Base-by-base conservation (phyloP, 2,329 filamentous ascomycete genomes). In the Dothistroma pini region DNA sequence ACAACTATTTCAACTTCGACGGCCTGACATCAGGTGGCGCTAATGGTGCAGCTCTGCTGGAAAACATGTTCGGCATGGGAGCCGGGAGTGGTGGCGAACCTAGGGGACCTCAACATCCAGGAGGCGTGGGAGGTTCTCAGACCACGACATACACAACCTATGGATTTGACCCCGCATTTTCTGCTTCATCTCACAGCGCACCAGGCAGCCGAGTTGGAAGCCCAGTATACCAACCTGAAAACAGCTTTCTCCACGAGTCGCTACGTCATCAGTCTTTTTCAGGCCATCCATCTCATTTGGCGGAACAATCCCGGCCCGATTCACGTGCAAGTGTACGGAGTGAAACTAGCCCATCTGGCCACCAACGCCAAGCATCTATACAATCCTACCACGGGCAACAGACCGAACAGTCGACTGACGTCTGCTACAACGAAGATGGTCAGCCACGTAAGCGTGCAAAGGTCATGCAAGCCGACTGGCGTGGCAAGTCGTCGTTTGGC, bases 391-490 rank as follows among this genome's bases (percentile, higher is more conserved):
- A 64, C 59, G 64, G 63, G 44, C 64, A 63, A 50, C 47, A 57
- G 35, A 19, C 58, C 16, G 63, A 66, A 49, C 64, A 61, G 51
- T 65, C 70, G 34, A 60, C 60, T 32, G 70, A 72, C 31, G 61
- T 63, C 22, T 69, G 63, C 55, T 73, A 69, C 66, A 71, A 71
- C 29, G 74, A 81, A 59, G 85, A 88, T 56, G 81, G 81, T 5
- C 84, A 83, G 29, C 79, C 82, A 64, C 89, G 86, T 69, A 97
- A 96, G 77, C 84, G 93, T 69, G 92, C 88, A 35, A 95, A 91
- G 71, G 85, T 89, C 25, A 91, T 86, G 21, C 85, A 88, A 71
- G 84, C 88, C 12, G 86, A 89, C 64, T 88, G 87, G 77, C 86
- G 86, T n/a, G 86, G 87, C 55, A 88, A 85, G 67, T 84, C 83